phyloP scores from a whole-genome alignment of 2,329 filamentous ascomycete species.

The Alternaria sp. region DNA sequence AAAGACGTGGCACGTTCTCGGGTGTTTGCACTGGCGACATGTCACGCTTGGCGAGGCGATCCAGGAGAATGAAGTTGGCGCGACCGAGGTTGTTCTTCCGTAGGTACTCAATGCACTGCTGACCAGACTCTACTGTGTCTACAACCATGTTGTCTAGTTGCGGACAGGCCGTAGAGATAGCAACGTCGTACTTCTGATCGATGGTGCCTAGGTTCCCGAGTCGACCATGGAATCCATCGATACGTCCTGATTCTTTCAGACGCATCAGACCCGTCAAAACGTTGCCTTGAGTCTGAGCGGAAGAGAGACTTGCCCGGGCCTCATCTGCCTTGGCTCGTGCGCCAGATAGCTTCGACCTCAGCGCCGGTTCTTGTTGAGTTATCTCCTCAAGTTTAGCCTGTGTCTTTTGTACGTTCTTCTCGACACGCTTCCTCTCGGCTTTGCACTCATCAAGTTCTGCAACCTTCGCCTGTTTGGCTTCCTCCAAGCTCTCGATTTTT shows the following conservation, averaged over 20 bases:
- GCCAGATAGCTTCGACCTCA: slow-evolving; percentile 84
- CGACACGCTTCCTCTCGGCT: slow-evolving; percentile 71
- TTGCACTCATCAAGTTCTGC: slow-evolving; percentile 79
- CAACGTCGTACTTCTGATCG: slow-evolving; percentile 91
- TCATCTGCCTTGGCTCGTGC: slow-evolving; percentile 95
- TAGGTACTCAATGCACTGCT: slow-evolving; percentile 97
- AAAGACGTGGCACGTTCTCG: slow-evolving; percentile 88
- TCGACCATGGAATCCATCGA: slow-evolving; percentile 95
- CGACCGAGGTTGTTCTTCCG: slow-evolving; percentile 96
- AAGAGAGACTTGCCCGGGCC: slow-evolving; percentile 86
- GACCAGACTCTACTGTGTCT: slow-evolving; percentile 92
- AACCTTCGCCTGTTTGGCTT: slow-evolving; percentile 73
- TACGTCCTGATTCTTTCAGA: slow-evolving; percentile 92
- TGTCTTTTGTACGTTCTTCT: slow-evolving; percentile 76
- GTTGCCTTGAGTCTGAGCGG: slow-evolving; percentile 89
- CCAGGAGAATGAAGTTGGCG: slow-evolving; percentile 95
- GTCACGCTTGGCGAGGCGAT: slow-evolving; percentile 81
- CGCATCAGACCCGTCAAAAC: slow-evolving; percentile 92
- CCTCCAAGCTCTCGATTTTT: slow-evolving; percentile 77
- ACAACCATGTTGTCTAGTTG: slow-evolving; percentile 95
- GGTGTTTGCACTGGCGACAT: slow-evolving; percentile 83
- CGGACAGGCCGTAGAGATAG: slow-evolving; percentile 96
- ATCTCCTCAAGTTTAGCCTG: slow-evolving; percentile 76
- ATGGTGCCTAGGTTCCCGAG: slow-evolving; percentile 94
- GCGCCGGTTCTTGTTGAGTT: slow-evolving; percentile 76